Conservation (phyloP, 139 green algal genomes). For the Volvox reticuliferus region DNA sequence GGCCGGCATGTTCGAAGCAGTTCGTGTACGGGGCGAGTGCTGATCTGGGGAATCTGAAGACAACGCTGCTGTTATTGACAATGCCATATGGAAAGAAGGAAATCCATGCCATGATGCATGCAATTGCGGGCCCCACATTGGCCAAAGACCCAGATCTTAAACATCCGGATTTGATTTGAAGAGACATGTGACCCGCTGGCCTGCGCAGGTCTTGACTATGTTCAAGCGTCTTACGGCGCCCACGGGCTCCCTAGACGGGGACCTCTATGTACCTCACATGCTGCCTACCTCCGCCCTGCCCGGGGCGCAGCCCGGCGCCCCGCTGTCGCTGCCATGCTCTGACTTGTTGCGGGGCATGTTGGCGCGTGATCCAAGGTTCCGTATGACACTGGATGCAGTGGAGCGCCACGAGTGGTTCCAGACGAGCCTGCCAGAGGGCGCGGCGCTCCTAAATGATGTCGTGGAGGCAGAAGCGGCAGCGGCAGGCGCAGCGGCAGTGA, state of each 20-base stretch:
- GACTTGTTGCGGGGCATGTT: slow-evolving; percentile 67
- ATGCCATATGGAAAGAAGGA: too few species aligned
- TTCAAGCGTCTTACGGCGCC: slow-evolving; percentile 46
- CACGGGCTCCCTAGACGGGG: not conserved
- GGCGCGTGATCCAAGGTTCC: slow-evolving; percentile 10
- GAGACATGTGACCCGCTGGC: not conserved
- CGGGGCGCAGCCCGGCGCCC: slow-evolving; percentile 6
- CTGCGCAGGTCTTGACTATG: slow-evolving; percentile 32
- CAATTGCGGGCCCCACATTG: too few species aligned
- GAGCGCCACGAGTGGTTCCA: slow-evolving; percentile 71
- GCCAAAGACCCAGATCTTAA: too few species aligned
- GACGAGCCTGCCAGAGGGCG: slow-evolving; percentile 59
- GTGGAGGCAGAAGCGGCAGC: slow-evolving; percentile 31
- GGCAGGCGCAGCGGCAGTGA: not conserved
- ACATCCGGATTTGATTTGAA: too few species aligned
- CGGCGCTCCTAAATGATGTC: slow-evolving; percentile 57
- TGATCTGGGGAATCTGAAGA: too few species aligned
- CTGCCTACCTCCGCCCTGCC: slow-evolving; percentile 25
- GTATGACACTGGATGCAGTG: not conserved
- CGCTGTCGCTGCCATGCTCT: slow-evolving; percentile 40
- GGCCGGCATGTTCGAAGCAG: too few species aligned
- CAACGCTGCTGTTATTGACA: too few species aligned
- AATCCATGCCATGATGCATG: too few species aligned
- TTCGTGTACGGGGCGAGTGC: too few species aligned
- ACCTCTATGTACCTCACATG: slow-evolving; percentile 10